These are phyloP conservation scores for Leccinum boreale DNA, from an alignment of 768 basidiomycete species.

Conservation along the genomic window DNA sequence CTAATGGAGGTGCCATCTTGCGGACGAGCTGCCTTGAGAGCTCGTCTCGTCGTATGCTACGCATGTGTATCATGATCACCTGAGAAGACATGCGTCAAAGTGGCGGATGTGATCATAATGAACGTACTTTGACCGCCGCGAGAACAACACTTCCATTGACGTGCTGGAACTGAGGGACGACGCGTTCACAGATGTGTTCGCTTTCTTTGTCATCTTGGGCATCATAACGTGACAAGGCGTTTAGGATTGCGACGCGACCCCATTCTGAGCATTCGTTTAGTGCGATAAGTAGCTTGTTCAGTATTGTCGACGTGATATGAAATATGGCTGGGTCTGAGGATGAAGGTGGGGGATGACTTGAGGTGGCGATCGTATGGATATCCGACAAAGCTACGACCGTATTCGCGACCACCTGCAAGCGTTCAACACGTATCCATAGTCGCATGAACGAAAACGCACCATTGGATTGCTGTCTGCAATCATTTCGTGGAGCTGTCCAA, in stretches of 20 bases:
- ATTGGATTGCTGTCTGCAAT: conserved; percentile 96
- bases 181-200: conserved; percentile 98
- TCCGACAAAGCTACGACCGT: conserved; percentile 91
- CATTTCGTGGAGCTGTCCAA: conserved; percentile 88
- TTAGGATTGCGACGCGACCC: conserved; percentile 93
- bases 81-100: conserved; percentile 26
- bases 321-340: conserved; percentile 68
- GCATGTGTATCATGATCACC: conserved; percentile 99
- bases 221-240: conserved; percentile 79
- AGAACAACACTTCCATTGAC: conserved; percentile 94
- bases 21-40: conserved; percentile 80
- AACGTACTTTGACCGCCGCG: conserved; percentile 85
- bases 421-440: not conserved
- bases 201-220: conserved; percentile 90
- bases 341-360: conserved; percentile 46
- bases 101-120: not conserved
- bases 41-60: conserved; percentile 74
- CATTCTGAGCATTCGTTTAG: conserved; percentile 98
- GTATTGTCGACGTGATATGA: conserved; percentile 73
- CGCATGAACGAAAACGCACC: conserved; percentile 47
- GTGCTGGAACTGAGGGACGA: conserved; percentile 98
- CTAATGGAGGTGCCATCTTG: conserved; percentile 97
- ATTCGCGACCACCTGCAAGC: conserved; percentile 89
- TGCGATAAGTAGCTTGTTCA: conserved; percentile 90
- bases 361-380: conserved; percentile 74